These are phyloP conservation scores for Teunomyces panamensis DNA, from an alignment of 805 yeast genomes.

Conservation along the genomic window DNA sequence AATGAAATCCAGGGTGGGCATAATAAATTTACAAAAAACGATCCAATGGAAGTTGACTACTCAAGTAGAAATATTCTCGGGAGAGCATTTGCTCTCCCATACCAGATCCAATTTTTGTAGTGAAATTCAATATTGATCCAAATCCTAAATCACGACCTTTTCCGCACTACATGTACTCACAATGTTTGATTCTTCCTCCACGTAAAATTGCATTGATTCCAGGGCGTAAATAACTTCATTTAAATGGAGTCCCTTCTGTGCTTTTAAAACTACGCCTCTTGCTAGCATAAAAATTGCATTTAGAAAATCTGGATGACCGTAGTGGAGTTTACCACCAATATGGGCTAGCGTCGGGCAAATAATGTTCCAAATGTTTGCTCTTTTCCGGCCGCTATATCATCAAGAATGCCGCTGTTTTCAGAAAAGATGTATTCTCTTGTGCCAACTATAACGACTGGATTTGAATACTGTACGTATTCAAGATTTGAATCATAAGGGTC, in stretches of 20 bases:
- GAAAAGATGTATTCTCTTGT: slow-evolving; percentile 94
- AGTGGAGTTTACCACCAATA: slow-evolving; percentile 91
- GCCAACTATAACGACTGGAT: slow-evolving; percentile 88
- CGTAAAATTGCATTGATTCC: slow-evolving; percentile 88
- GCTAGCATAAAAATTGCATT: slow-evolving; percentile 91
- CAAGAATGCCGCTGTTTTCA: slow-evolving; percentile 86
- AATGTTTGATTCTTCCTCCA: slow-evolving; percentile 92
- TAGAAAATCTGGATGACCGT: slow-evolving; percentile 95
- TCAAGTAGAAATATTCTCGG: slow-evolving; percentile 86
- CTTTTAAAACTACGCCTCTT: slow-evolving; percentile 93
- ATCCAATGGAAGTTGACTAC: slow-evolving; percentile 86
- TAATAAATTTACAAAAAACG: slow-evolving; percentile 88
- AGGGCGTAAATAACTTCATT: slow-evolving; percentile 95
- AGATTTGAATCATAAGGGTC: slow-evolving; percentile 47
- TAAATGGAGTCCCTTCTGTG: slow-evolving; percentile 87
- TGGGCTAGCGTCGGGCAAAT: slow-evolving; percentile 92
- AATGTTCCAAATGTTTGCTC: slow-evolving; percentile 96
- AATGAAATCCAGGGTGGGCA: slow-evolving; percentile 96
- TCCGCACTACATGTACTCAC: slow-evolving; percentile 95
- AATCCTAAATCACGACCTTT: slow-evolving; percentile 95
- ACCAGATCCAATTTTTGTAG: slow-evolving; percentile 95
- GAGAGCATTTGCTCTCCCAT: slow-evolving; percentile 97
- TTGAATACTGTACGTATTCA: slow-evolving; percentile 17
- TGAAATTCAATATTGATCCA: slow-evolving; percentile 86
- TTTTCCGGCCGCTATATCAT: slow-evolving; percentile 96